Evolutionary conservation across 495 filamentous ascomycete species (phyloP).

Genomic region (Penicillium nucicola): DNA sequence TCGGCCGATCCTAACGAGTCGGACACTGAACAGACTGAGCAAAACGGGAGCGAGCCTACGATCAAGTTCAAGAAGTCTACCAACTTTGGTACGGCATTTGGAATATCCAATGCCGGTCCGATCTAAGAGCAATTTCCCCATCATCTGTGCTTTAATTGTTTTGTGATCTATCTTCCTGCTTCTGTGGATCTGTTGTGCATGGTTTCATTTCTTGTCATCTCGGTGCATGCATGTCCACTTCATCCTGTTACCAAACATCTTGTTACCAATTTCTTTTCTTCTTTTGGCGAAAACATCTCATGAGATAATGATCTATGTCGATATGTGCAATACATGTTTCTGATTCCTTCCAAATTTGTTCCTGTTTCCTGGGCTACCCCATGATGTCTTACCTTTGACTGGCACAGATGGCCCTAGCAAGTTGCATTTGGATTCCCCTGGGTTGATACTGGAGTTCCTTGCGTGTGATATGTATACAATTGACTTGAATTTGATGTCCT

Average conservation of each 20-base stretch:
- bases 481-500: background rate
- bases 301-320: slow-evolving; percentile 24
- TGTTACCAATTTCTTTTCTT: background rate
- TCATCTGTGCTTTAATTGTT: slow-evolving; percentile 5
- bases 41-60: slow-evolving; percentile 50
- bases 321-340: slow-evolving; percentile 19
- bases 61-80: slow-evolving; percentile 56
- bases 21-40: slow-evolving; percentile 25
- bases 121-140: slow-evolving; percentile 5
- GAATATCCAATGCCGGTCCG: slow-evolving; percentile 22
- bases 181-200: slow-evolving; percentile 1
- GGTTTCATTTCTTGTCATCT: slow-evolving; percentile 2
- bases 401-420: slow-evolving; percentile 1
- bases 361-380: background rate
- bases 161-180: slow-evolving; percentile 9
- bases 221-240: background rate
- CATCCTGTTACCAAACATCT: background rate
- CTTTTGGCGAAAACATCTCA: slow-evolving; percentile 12
- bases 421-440: slow-evolving; percentile 1
- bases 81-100: slow-evolving; percentile 60
- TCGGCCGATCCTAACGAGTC: slow-evolving; percentile 21
- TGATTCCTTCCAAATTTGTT: background rate
- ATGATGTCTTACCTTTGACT: background rate
- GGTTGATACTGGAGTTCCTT: slow-evolving; percentile 23
- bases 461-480: slow-evolving; percentile 20